Percentiles rank a stretch among this genome's conserved stretches.
These are phyloP conservation scores for Ustilago lituana DNA, from an alignment of 1,284 basidiomycete genomes.

Conservation along the genomic window DNA sequence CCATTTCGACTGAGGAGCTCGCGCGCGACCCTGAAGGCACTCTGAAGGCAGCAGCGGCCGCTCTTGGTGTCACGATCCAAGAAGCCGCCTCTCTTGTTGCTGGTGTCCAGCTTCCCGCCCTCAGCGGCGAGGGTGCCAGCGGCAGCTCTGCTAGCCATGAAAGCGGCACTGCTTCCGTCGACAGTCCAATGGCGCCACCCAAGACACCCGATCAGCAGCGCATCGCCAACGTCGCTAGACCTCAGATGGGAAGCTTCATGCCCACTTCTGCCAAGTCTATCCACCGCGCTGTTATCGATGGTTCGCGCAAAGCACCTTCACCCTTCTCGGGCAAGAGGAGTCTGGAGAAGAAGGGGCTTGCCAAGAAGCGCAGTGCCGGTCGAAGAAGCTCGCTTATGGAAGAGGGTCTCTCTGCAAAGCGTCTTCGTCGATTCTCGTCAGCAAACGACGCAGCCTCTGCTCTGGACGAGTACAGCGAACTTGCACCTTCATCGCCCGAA, in stretches of 20 bases:
- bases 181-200: slow-evolving; percentile 23
- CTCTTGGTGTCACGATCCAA: slow-evolving; percentile 42
- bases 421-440: slow-evolving; percentile 51
- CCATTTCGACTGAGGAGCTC: slow-evolving; percentile 52
- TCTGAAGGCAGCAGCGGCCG: slow-evolving; percentile 42
- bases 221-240: slow-evolving; percentile 32
- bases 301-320: slow-evolving; percentile 61
- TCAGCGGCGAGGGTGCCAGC: background rate
- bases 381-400: slow-evolving; percentile 35
- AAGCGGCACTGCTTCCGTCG: slow-evolving; percentile 10
- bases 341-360: slow-evolving; percentile 53
- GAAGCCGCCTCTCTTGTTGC: slow-evolving; percentile 49
- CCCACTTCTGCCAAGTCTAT: slow-evolving; percentile 60
- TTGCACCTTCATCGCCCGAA: slow-evolving; percentile 54
- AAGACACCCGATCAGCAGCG: slow-evolving; percentile 44
- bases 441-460: slow-evolving; percentile 41
- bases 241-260: slow-evolving; percentile 63
- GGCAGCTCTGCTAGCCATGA: slow-evolving; percentile 15
- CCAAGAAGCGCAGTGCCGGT: slow-evolving; percentile 47
- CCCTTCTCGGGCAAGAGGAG: slow-evolving; percentile 57
- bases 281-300: slow-evolving; percentile 66
- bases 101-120: slow-evolving; percentile 35
- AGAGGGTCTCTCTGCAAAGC: slow-evolving; percentile 48
- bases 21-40: slow-evolving; percentile 54
- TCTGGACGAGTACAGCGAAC: slow-evolving; percentile 49